Base-by-base conservation (phyloP, 2,329 filamentous ascomycete species). In the Passalora sequoiae region DNA sequence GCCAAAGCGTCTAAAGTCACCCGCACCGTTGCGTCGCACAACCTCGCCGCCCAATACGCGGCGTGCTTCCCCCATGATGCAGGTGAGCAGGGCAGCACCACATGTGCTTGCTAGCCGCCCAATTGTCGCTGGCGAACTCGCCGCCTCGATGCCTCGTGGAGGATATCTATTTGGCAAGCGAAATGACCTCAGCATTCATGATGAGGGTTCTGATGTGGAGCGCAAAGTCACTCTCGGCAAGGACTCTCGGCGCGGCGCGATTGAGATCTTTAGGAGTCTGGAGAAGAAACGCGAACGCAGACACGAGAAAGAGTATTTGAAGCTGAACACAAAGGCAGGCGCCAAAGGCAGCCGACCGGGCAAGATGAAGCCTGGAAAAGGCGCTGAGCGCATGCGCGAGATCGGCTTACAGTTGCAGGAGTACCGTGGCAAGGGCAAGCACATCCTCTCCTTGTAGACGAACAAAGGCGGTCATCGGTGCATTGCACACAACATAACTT, bases 211-310 rank as follows among this genome's bases (percentile, higher is more conserved):
- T 8, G 58, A 62, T n/a, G 61, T 61, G 4, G 50, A 45, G 10
- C 30, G 40, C 27, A 42, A 51, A 17, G 41, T 48, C 30, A 43
- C 43, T 47, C 61, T 58, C 45, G 64, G 65, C 10, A 76, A 83
- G 38, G 69, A 80, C 30, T 88, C 92, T 51, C 78, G 87, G 7
- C 85, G 92, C 50, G 88, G 89, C n/a, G 89, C 92, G 25, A 94
- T 98, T 55, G 92, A 97, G 66, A 98, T 96, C 49, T 86, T 96
- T 67, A 94, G 95, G 66, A 92, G 92, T 6, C 77, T 98, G 1
- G 92, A 98, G 70, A 84, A 86, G 67, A 97, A 95, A 71, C 84
- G 89, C 19, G 86, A 92, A 69, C 83, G 92, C 53, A 85, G 92
- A 56, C 89, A 85, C 69, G 89, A 97, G 67, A 95, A 96, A 67